phyloP scores from a whole-genome alignment of 179 eudicot genomes.

The Spinacia oleracea region DNA sequence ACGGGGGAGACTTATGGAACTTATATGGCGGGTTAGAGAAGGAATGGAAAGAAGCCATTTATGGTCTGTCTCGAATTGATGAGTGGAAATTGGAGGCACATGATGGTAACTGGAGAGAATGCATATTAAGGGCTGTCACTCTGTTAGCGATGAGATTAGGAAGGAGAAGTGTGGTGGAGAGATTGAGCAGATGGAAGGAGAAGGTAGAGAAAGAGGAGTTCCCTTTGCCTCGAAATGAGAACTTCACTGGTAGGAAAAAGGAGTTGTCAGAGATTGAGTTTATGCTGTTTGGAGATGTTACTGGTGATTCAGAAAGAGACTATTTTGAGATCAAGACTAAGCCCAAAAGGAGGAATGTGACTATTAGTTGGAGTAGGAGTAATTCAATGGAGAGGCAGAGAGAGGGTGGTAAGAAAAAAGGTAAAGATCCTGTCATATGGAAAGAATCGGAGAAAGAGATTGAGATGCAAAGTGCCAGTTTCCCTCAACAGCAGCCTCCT shows the following conservation, averaged over 20 bases:
- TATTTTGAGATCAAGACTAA: conserved; percentile 83
- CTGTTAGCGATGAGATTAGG: conserved; percentile 83
- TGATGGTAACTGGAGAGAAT: conserved; percentile 88
- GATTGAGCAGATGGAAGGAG: conserved; percentile 84
- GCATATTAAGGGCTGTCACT: conserved; percentile 72
- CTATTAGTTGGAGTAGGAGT: conserved; percentile 71
- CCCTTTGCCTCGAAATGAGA: conserved; percentile 76
- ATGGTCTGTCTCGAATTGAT: conserved; percentile 72
- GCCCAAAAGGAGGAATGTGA: conserved; percentile 59
- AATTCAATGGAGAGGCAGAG: conserved; percentile 59
- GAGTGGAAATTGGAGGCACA: conserved; percentile 92
- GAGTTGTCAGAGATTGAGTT: conserved; percentile 91
- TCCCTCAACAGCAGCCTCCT: conserved; percentile 32
- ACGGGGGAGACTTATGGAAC: conserved; percentile 79
- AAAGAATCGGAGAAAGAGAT: conserved; percentile 92
- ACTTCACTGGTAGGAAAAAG: conserved; percentile 84
- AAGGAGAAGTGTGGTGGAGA: conserved; percentile 92
- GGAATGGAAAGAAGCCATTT: conserved; percentile 93
- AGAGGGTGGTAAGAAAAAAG: conserved; percentile 52
- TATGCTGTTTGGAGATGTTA: conserved; percentile 87
- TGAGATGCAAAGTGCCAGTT: conserved; percentile 70
- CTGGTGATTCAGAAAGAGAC: conserved; percentile 74
- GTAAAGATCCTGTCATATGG: conserved; percentile 91
- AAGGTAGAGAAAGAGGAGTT: conserved; percentile 83
- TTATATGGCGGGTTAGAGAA: conserved; percentile 78